phyloP scores from a whole-genome alignment of 2,329 filamentous ascomycete genomes.

The Cordyceps farinosa region DNA sequence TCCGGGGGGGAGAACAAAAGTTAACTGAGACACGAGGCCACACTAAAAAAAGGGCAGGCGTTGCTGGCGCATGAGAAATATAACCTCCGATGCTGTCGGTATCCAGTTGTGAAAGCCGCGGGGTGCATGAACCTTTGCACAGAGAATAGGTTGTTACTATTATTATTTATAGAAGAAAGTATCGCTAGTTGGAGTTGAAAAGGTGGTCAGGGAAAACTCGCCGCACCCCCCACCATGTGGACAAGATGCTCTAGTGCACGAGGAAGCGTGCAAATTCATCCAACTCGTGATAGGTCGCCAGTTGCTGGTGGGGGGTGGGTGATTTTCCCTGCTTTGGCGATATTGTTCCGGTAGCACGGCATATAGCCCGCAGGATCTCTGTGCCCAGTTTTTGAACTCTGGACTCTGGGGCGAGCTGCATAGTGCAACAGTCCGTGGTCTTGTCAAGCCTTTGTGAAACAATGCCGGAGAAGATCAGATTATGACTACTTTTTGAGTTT shows the following conservation, averaged over 20 bases:
- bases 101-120: background rate
- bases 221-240: background rate
- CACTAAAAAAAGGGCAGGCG: background rate
- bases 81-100: background rate
- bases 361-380: conserved; percentile 5
- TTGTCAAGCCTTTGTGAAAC: background rate
- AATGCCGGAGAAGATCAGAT: background rate
- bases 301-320: background rate
- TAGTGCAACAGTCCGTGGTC: background rate
- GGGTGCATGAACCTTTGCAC: background rate
- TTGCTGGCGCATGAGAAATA: no score
- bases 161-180: background rate
- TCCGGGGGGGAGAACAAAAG: background rate
- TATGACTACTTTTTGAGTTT: background rate
- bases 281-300: background rate
- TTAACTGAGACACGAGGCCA: conserved; percentile 1
- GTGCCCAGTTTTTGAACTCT: background rate
- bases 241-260: background rate
- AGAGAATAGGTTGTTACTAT: background rate
- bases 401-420: background rate
- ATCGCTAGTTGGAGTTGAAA: background rate
- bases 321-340: background rate
- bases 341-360: conserved; percentile 2
- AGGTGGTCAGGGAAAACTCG: background rate
- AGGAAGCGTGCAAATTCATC: background rate